These are phyloP conservation scores for Myxozyma sirexii DNA, from an alignment of 805 yeast genomes.

Conservation along the genomic window DNA sequence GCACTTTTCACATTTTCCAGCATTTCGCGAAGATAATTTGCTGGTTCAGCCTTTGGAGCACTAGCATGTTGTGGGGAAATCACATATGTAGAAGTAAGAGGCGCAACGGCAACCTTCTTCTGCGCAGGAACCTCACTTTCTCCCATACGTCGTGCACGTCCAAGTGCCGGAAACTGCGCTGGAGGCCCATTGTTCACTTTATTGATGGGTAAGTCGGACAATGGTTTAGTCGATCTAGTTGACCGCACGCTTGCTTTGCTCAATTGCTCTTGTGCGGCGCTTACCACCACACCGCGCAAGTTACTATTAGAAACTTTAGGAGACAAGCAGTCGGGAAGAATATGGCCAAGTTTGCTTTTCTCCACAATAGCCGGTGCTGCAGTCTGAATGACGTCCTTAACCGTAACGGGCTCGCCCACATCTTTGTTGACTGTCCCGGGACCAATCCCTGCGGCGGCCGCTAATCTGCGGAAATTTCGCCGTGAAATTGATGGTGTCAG, in stretches of 20 bases:
- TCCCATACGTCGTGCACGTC: slow-evolving; percentile 24
- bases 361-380: slow-evolving; percentile 1
- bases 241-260: slow-evolving; percentile 19
- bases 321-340: slow-evolving; percentile 29
- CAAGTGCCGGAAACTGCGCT: slow-evolving; percentile 14
- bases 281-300: slow-evolving; percentile 23
- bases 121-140: slow-evolving; percentile 11
- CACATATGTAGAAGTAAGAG: background rate
- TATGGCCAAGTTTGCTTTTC: slow-evolving; percentile 8
- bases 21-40: slow-evolving; percentile 2
- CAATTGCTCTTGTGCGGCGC: slow-evolving; percentile 16
- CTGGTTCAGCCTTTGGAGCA: background rate
- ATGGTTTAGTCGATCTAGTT: slow-evolving; percentile 11
- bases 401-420: slow-evolving; percentile 27
- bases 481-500: slow-evolving; percentile 25
- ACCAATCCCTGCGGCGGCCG: slow-evolving; percentile 34
- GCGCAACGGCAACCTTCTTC: slow-evolving; percentile 1
- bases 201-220: slow-evolving; percentile 28
- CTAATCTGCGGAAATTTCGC: slow-evolving; percentile 21
- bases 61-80: background rate
- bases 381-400: slow-evolving; percentile 10
- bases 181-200: background rate
- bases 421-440: slow-evolving; percentile 23
- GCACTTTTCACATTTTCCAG: slow-evolving; percentile 10
- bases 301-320: slow-evolving; percentile 23